Evolutionary conservation across 768 basidiomycete species (phyloP).

Genomic region (Sistotremastrum suecicum): DNA sequence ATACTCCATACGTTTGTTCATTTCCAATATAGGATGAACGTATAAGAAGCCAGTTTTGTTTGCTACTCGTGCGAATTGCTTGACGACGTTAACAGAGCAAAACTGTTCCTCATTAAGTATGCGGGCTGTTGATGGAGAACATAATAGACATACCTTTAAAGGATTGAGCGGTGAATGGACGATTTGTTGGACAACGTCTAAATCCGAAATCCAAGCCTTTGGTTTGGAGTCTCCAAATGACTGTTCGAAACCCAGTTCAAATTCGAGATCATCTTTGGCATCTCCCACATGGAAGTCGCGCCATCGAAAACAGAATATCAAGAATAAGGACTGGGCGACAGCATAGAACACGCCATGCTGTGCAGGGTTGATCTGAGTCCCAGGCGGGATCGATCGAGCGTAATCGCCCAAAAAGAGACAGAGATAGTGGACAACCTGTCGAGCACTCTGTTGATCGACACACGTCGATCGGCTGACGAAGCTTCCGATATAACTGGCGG

Average conservation of each 20-base stretch:
- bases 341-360: conserved; percentile 81
- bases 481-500: conserved; percentile 85
- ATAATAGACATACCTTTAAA: conserved; percentile 46
- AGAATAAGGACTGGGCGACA: conserved; percentile 78
- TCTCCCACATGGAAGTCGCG: conserved; percentile 56
- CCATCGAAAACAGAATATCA: conserved; percentile 98
- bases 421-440: conserved; percentile 67
- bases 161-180: conserved; percentile 80
- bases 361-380: conserved; percentile 22
- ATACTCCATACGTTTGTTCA: conserved; percentile 63
- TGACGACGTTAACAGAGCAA: conserved; percentile 81
- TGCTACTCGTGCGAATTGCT: conserved; percentile 88
- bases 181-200: conserved; percentile 66
- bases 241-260: conserved; percentile 17
- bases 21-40: conserved; percentile 83
- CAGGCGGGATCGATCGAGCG: conserved; percentile 47
- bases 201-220: conserved; percentile 64
- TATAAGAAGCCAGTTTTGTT: conserved; percentile 86
- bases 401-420: conserved; percentile 69
- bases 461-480: conserved; percentile 85
- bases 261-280: conserved; percentile 41
- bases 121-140: background rate
- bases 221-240: conserved; percentile 23
- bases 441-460: conserved; percentile 60
- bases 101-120: conserved; percentile 30